These are phyloP conservation scores for Clarkia xantiana DNA, from an alignment of 345 rosid genomes.

Conservation along the genomic window DNA sequence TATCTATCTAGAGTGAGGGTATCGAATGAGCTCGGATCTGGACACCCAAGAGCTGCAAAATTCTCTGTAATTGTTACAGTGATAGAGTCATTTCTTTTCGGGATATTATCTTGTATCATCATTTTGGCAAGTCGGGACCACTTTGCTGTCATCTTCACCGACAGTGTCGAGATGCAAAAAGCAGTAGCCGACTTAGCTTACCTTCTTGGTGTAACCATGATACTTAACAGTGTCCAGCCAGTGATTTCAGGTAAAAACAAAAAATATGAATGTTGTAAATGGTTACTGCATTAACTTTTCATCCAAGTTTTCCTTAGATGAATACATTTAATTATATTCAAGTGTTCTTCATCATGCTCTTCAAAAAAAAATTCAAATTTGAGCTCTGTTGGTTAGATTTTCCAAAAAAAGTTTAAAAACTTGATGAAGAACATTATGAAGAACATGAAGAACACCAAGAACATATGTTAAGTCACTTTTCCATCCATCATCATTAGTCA, in stretches of 20 bases:
- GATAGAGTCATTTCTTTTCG: slow-evolving; percentile 43
- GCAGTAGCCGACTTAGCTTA: slow-evolving; percentile 53
- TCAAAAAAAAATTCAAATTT: too few species aligned
- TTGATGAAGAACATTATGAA: too few species aligned
- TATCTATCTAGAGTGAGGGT: slow-evolving; percentile 47
- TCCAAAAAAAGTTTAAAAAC: too few species aligned
- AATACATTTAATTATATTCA: too few species aligned
- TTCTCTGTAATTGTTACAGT: slow-evolving; percentile 49
- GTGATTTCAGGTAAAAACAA: slow-evolving; percentile 49
- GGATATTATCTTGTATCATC: slow-evolving; percentile 28
- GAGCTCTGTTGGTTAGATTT: too few species aligned
- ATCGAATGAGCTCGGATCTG: slow-evolving; percentile 84
- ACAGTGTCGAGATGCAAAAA: slow-evolving; percentile 34
- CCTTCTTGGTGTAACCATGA: slow-evolving; percentile 67
- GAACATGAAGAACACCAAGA: too few species aligned
- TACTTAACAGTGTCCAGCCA: slow-evolving; percentile 70
- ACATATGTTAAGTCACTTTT: too few species aligned
- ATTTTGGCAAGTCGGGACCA: slow-evolving; percentile 39
- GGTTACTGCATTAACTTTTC: too few species aligned
- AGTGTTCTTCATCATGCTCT: too few species aligned
- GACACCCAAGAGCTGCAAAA: slow-evolving; percentile 71
- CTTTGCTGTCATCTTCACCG: slow-evolving; percentile 52
- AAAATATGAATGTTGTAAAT: too few species aligned
- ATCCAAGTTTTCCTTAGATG: too few species aligned
- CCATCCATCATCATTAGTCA: too few species aligned